Percentiles rank a stretch among this genome's conserved stretches.
phyloP scores from a whole-genome alignment of 495 filamentous ascomycete genomes.

The Collariella sp. region DNA sequence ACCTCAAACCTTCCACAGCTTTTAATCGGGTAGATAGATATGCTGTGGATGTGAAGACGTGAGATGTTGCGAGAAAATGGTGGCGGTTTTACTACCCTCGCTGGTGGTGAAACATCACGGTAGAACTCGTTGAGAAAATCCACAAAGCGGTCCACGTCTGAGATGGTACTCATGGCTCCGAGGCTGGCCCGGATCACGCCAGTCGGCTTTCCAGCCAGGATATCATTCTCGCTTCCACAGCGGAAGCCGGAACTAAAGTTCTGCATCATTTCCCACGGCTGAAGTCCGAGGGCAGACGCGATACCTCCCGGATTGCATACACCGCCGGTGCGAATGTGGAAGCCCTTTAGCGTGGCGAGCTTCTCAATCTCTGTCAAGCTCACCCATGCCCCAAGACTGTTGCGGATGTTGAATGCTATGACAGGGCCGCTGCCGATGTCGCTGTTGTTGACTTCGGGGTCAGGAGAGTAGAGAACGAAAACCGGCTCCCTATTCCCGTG shows the following conservation, averaged over 20 bases:
- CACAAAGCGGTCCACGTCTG: conserved; percentile 64
- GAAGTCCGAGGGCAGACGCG: conserved; percentile 55
- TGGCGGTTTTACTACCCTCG: background rate
- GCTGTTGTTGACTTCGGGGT: conserved; percentile 14
- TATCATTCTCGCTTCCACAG: conserved; percentile 71
- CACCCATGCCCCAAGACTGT: conserved; percentile 59
- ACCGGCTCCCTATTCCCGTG: conserved; percentile 62
- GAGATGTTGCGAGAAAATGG: conserved; percentile 6
- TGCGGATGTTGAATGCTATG: conserved; percentile 73
- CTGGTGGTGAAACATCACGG: conserved; percentile 37
- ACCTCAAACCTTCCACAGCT: conserved; percentile 75
- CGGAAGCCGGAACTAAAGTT: conserved; percentile 76
- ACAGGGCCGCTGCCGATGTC: conserved; percentile 56
- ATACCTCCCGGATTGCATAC: conserved; percentile 90
- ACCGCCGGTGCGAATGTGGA: conserved; percentile 78
- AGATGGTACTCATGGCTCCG: conserved; percentile 75
- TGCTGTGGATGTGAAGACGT: conserved; percentile 45
- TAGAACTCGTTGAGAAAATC: conserved; percentile 74
- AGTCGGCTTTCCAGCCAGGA: conserved; percentile 74
- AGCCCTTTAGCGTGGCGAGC: conserved; percentile 63
- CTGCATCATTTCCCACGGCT: conserved; percentile 66
- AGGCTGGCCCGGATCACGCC: conserved; percentile 79
- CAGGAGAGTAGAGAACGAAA: conserved; percentile 56
- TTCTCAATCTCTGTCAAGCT: conserved; percentile 79
- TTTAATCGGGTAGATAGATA: conserved; percentile 77